Base-by-base conservation (phyloP, 139 green algal genomes). In the Microglena sp. region DNA sequence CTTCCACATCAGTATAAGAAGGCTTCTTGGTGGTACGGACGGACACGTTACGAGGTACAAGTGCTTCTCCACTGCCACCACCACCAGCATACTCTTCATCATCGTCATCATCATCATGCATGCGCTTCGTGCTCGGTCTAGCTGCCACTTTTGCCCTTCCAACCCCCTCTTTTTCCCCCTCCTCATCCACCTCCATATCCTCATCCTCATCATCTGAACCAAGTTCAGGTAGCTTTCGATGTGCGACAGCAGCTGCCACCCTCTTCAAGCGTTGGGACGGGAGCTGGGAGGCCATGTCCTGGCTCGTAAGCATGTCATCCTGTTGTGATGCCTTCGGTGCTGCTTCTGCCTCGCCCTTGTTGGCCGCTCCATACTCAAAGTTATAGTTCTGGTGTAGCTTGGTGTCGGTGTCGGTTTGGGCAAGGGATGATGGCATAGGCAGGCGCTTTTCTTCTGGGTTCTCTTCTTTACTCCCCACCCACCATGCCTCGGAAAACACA, bases 401-500 rank as follows among this genome's bases (percentile, higher is more conserved):
- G n/a, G n/a, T n/a, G n/a, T n/a, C n/a, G n/a, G n/a, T n/a, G 8
- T 69, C 33, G 40, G 34, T 8, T 28, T 43, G n/a, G 21, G 31
- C 18, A 32, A 94, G 68, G 28, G 67, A 55, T 4, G 62, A 4
- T 0, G 89, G 89, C 78, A 92, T 71, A n/a, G 83, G 79, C 69
- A 95, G 72, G 31, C 46, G 45, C 33, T 55, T n/a, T 74, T 95
- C 89, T 35, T 84, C 68, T 3, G 89, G 88, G 65, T 95, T 95
- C n/a, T 87, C 83, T 64, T 86, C 82, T 4, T 67, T 55, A 8
- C 33, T 88, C 55, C 89, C 89, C 5, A 96, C 53, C 90, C 90
- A 96, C 63, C 55, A 76, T 22, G 67, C 74, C 64, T 90, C 76
- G 7, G 74, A 79, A 60, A 96, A 96, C 21, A 96, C 79, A 26